These are phyloP conservation scores for Phytopythium oedochilum DNA, from an alignment of 352 stramenopile species.

Conservation along the genomic window DNA sequence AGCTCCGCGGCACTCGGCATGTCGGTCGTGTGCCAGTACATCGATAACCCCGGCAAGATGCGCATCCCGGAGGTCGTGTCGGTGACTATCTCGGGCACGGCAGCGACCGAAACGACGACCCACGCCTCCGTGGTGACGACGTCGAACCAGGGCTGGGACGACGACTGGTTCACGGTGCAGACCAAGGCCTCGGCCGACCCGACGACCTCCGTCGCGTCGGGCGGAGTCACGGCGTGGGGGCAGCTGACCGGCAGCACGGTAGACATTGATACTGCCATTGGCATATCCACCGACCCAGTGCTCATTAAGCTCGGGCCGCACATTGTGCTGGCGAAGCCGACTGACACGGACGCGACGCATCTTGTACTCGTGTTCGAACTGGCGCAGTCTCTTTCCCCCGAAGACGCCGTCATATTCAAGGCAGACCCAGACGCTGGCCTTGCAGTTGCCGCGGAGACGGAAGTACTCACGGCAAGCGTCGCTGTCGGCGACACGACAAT, in stretches of 20 bases:
- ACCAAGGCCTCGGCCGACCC: conserved; percentile 4
- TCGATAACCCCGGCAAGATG: conserved; percentile 44
- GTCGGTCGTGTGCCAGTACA: conserved; percentile 52
- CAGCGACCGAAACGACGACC: conserved; percentile 3
- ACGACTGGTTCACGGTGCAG: conserved; percentile 56
- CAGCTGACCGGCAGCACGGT: background rate
- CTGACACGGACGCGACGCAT: background rate
- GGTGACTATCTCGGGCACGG: conserved; percentile 12
- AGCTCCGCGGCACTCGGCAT: conserved; percentile 18
- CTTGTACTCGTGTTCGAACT: conserved; percentile 27
- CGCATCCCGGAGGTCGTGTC: conserved; percentile 42
- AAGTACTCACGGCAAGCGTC: background rate
- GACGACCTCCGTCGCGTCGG: background rate
- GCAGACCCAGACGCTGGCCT: conserved; percentile 4
- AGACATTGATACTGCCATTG: background rate
- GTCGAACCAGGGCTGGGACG: conserved; percentile 27
- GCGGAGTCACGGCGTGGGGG: background rate
- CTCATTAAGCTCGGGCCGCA: conserved; percentile 22
- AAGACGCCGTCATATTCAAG: conserved; percentile 12
- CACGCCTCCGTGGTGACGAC: conserved; percentile 27
- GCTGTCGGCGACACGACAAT: conserved; percentile 13
- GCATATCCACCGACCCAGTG: background rate
- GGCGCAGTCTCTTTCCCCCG: conserved; percentile 13
- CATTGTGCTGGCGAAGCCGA: conserved; percentile 9
- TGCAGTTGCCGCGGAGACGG: conserved; percentile 5